phyloP scores from a whole-genome alignment of 257 asterid genomes.

The Datura wrightii region DNA sequence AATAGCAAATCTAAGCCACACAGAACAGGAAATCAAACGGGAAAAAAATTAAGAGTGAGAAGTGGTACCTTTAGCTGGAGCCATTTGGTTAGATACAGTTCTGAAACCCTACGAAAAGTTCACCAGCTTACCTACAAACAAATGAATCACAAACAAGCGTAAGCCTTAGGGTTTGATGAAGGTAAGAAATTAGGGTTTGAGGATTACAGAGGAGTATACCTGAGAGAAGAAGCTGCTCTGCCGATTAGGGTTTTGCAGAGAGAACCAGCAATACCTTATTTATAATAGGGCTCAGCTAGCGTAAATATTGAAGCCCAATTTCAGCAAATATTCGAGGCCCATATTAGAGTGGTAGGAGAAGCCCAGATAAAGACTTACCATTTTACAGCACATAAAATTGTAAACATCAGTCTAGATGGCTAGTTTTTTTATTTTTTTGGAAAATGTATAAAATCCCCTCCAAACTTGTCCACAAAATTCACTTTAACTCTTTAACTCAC shows the following conservation, averaged over 20 bases:
- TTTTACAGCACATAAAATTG: neutral
- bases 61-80: constrained; percentile 64
- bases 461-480: too few relatives aligned
- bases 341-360: neutral
- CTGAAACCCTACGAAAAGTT: neutral
- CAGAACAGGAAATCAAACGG: neutral
- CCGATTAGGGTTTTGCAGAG: constrained; percentile 44
- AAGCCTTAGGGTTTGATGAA: neutral
- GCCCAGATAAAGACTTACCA: neutral
- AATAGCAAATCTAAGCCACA: too few relatives aligned
- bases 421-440: too few relatives aligned
- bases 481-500: too few relatives aligned
- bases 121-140: constrained; percentile 41
- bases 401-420: neutral
- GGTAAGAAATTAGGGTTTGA: neutral
- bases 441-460: too few relatives aligned
- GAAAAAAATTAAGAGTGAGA: neutral
- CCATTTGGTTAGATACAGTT: constrained; percentile 41
- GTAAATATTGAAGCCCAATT: neutral
- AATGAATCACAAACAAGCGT: neutral
- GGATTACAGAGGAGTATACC: constrained; percentile 28
- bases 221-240: constrained; percentile 19
- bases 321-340: neutral
- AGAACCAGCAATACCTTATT: neutral
- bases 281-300: neutral